Evolutionary conservation across 805 yeast genomes (phyloP), one percentile per base, ranked within the genome.

Genomic region (Hanseniaspora lachancei): DNA sequence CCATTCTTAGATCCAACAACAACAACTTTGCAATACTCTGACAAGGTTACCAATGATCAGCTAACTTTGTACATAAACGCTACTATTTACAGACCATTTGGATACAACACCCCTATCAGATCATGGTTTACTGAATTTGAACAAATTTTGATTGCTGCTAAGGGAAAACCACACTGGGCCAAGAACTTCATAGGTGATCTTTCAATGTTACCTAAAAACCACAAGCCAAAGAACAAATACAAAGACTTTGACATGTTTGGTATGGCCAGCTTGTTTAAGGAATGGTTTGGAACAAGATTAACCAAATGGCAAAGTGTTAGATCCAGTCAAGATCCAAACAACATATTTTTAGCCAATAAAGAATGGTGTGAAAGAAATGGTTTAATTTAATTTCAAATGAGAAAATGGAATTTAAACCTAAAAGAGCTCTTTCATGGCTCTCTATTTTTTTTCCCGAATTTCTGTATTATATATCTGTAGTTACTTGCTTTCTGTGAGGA

Each of bases 141-240:
- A 69, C 77, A 78, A 54, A 78, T 87, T 1, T 73, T 89, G 75
- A 76, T 75, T 51, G 80, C 79, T 29, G 89, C 84, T 32, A 89
- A 85, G 39, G 98, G 98, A 46, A 86, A 82, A 67, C 98, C 98
- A 2, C 98, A 91, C 68, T 91, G 98, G 98, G 98, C 98, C 18
- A 91, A 91, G 74, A 89, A 89, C 69, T 91, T 88, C 68, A 73
- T 86, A 57, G 95, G 95, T 1, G 71, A 77, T 3, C 62, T 65
- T 2, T 68, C 71, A 13, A 61, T 66, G 62, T 67, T 68, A 7
- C 64, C 64, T 8, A 62, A 67, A 48, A 58, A 67, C 59, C 51
- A 59, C 42, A 63, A 66, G 57, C 65, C 64, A 2, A 77, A 75
- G 53, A 66, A 72, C 49, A 65, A 72, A 43, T 73, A 71, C 55